Conservation (phyloP, 2,329 filamentous ascomycete genomes). For the Aspergillus melleus region DNA sequence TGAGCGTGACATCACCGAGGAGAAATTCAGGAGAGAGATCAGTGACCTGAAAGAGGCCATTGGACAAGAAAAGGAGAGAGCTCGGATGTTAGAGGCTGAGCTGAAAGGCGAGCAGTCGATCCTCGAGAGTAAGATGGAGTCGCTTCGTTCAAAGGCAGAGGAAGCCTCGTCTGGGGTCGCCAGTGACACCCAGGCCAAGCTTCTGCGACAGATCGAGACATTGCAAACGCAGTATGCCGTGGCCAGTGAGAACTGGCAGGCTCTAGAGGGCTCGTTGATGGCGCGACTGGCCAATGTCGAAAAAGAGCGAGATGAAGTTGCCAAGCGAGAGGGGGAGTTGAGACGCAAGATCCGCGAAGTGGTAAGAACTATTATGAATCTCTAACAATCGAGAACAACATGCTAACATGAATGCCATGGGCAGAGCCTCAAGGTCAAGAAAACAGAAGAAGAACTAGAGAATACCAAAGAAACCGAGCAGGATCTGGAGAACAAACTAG, state of each 20-base stretch:
- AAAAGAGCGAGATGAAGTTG: conserved; percentile 85
- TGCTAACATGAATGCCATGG: conserved; percentile 7
- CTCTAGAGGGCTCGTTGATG: conserved; percentile 83
- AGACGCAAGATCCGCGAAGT: conserved; percentile 85
- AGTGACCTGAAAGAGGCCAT: conserved; percentile 71
- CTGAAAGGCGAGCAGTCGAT: conserved; percentile 73
- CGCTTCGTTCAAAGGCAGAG: conserved; percentile 79
- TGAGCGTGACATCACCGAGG: conserved; percentile 73
- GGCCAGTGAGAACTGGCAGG: conserved; percentile 96
- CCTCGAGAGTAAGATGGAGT: conserved; percentile 86
- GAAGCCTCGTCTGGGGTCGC: conserved; percentile 81
- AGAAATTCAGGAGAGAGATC: conserved; percentile 69
- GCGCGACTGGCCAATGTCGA: conserved; percentile 76
- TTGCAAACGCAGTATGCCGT: conserved; percentile 93
- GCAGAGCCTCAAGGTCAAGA: conserved; percentile 66
- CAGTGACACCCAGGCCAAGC: conserved; percentile 82
- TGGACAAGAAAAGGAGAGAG: conserved; percentile 69
- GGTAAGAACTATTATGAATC: conserved; percentile 52
- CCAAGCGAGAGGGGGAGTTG: conserved; percentile 80
- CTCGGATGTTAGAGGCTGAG: conserved; percentile 69
- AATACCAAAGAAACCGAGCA: conserved; percentile 50
- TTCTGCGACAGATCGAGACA: conserved; percentile 91
- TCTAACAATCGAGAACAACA: not conserved
- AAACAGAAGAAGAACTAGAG: conserved; percentile 81
- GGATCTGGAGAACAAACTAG: conserved; percentile 57